Evolutionary conservation across 495 filamentous ascomycete genomes (phyloP).

Genomic region (Hypoxylon fragiforme): DNA sequence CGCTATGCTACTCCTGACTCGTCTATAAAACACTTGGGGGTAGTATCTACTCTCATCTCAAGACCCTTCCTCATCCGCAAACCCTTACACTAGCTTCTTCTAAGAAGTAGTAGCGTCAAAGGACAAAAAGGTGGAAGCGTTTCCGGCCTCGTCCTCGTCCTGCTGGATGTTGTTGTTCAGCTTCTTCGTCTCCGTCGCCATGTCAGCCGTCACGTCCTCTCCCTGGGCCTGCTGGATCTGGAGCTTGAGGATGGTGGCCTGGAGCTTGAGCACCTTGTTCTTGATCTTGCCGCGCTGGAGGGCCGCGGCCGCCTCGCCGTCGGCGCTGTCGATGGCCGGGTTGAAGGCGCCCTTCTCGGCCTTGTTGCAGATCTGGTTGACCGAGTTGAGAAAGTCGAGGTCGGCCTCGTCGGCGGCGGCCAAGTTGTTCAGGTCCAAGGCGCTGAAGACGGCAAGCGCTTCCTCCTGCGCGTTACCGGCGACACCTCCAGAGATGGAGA

Average conservation of each 20-base stretch:
- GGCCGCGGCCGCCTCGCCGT: constrained; percentile 39
- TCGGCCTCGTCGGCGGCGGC: constrained; percentile 42
- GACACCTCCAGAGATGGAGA: constrained; percentile 48
- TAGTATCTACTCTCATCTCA: neutral
- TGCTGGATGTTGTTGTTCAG: constrained; percentile 50
- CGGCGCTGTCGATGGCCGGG: constrained; percentile 41
- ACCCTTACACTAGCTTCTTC: neutral
- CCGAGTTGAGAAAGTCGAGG: constrained; percentile 45
- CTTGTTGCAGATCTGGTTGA: constrained; percentile 43
- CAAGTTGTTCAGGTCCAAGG: constrained; percentile 42
- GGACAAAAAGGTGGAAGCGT: constrained; percentile 29
- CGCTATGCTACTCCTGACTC: neutral
- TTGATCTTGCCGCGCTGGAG: constrained; percentile 58
- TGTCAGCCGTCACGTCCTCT: constrained; percentile 34
- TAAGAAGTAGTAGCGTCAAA: constrained; percentile 36
- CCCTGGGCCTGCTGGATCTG: constrained; percentile 44
- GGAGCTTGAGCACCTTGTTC: constrained; percentile 58
- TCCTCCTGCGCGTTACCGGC: constrained; percentile 49
- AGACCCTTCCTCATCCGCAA: neutral
- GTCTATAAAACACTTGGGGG: neutral
- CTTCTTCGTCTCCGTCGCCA: constrained; percentile 47
- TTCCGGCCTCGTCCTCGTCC: constrained; percentile 44
- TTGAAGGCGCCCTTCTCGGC: constrained; percentile 48
- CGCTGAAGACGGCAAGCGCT: constrained; percentile 40
- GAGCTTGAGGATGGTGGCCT: constrained; percentile 41